These are phyloP conservation scores for Macrotyloma uniflorum DNA, from an alignment of 306 rosid genomes.

Conservation along the genomic window DNA sequence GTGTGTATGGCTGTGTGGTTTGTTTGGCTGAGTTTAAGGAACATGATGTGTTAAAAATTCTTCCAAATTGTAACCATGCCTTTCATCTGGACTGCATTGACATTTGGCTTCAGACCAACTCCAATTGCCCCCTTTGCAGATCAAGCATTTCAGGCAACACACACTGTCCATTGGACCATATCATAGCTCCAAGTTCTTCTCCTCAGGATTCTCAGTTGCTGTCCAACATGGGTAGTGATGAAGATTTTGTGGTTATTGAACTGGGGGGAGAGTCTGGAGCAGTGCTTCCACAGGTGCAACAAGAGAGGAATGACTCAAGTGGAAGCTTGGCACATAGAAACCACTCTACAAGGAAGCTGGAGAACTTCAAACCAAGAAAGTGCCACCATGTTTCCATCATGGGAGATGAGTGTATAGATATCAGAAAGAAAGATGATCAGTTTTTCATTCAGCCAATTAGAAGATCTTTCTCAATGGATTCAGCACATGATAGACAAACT, in stretches of 20 bases:
- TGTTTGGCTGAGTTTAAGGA: constrained; percentile 61
- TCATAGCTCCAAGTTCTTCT: constrained; percentile 74
- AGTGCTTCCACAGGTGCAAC: constrained; percentile 41
- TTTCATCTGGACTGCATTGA: constrained; percentile 72
- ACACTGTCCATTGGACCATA: constrained; percentile 44
- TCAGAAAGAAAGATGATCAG: constrained; percentile 57
- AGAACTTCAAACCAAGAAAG: constrained; percentile 47
- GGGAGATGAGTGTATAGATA: constrained; percentile 74
- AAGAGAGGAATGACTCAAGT: constrained; percentile 43
- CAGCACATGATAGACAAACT: constrained; percentile 62
- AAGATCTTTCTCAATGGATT: constrained; percentile 86
- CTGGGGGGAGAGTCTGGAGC: constrained; percentile 47
- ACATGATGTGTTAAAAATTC: constrained; percentile 50
- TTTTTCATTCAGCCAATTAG: constrained; percentile 62
- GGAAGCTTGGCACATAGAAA: constrained; percentile 31
- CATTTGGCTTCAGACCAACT: constrained; percentile 61
- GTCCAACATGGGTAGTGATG: constrained; percentile 46
- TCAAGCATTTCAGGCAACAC: constrained; percentile 54
- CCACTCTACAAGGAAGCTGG: constrained; percentile 46
- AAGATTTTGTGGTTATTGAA: constrained; percentile 26
- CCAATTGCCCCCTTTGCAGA: constrained; percentile 69
- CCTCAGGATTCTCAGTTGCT: constrained; percentile 61
- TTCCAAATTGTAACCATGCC: constrained; percentile 64
- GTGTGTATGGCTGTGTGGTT: constrained; percentile 59
- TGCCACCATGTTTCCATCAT: constrained; percentile 58